Conservation (phyloP, 2,329 filamentous ascomycete genomes). For the Pseudogymnoascus destructans region DNA sequence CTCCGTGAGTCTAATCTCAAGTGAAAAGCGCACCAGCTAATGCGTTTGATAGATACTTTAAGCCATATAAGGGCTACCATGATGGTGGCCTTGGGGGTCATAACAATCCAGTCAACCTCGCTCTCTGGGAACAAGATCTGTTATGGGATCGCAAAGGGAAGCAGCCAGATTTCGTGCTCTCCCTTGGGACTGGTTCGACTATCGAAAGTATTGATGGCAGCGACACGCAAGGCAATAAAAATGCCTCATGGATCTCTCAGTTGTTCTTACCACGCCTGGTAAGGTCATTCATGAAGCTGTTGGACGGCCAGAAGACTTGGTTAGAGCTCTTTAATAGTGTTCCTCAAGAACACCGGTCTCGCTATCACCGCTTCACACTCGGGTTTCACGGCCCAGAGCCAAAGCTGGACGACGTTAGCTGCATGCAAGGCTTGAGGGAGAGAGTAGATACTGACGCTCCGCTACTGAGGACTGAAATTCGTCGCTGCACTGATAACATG, state of each 20-base stretch:
- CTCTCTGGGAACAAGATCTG: slow-evolving; percentile 12
- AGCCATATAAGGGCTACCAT: slow-evolving; percentile 11
- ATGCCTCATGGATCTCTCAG: not conserved
- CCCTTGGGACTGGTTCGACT: slow-evolving; percentile 10
- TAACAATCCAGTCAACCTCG: slow-evolving; percentile 13
- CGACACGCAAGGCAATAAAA: not conserved
- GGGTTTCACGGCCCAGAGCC: slow-evolving; percentile 11
- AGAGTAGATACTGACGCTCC: not conserved
- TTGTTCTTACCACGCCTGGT: slow-evolving; percentile 7
- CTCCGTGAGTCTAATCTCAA: not conserved
- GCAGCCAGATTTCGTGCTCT: slow-evolving; percentile 12
- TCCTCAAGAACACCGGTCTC: not conserved
- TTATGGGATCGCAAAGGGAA: slow-evolving; percentile 10
- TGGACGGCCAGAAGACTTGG: slow-evolving; percentile 11
- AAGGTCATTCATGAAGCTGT: slow-evolving; percentile 12
- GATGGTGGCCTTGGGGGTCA: slow-evolving; percentile 12
- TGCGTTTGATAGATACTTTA: slow-evolving; percentile 9
- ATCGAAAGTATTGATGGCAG: not conserved
- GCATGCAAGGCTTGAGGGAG: not conserved
- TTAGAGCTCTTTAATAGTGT: slow-evolving; percentile 11
- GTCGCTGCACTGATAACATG: slow-evolving; percentile 11
- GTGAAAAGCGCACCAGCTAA: not conserved
- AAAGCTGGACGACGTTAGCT: slow-evolving; percentile 10
- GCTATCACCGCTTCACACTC: slow-evolving; percentile 11
- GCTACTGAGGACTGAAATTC: not conserved